These are phyloP conservation scores for Taphrina confusa DNA, from an alignment of 1,139 yeast species.

Conservation along the genomic window DNA sequence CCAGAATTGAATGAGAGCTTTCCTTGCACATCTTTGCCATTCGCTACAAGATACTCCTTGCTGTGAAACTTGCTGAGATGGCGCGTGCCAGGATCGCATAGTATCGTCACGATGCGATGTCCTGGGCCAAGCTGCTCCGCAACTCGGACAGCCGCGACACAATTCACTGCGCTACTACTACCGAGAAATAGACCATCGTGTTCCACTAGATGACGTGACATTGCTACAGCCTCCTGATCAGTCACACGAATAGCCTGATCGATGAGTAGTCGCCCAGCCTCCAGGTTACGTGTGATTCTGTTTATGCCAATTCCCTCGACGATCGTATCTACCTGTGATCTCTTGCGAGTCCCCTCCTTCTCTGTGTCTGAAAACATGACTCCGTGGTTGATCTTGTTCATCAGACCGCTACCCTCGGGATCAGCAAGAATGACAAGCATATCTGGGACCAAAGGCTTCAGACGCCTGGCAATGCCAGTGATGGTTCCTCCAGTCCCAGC, in stretches of 20 bases:
- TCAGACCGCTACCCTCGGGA: constrained; percentile 94
- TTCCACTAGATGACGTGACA: constrained; percentile 81
- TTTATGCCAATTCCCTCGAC: constrained; percentile 94
- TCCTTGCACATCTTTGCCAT: neutral
- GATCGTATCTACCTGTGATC: constrained; percentile 94
- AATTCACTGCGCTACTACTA: constrained; percentile 86
- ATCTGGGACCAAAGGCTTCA: constrained; percentile 56
- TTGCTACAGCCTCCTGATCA: constrained; percentile 76
- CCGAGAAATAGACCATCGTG: constrained; percentile 91
- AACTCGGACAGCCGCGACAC: constrained; percentile 78
- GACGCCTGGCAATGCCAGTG: constrained; percentile 75
- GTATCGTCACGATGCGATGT: constrained; percentile 74
- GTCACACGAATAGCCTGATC: constrained; percentile 79
- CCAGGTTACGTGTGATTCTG: constrained; percentile 78
- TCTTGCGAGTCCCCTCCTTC: constrained; percentile 85
- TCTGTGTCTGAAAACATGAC: constrained; percentile 91
- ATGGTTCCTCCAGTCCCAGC: constrained; percentile 71
- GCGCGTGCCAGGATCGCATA: constrained; percentile 60
- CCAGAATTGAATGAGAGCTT: neutral
- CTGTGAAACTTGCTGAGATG: constrained; percentile 31
- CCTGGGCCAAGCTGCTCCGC: constrained; percentile 65
- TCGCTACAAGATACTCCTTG: constrained; percentile 4
- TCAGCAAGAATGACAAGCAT: constrained; percentile 68
- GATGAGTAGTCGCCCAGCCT: constrained; percentile 59
- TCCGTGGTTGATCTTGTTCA: constrained; percentile 78